phyloP scores from a whole-genome alignment of 78 protist genomes.

The Kipferlia bialata region DNA sequence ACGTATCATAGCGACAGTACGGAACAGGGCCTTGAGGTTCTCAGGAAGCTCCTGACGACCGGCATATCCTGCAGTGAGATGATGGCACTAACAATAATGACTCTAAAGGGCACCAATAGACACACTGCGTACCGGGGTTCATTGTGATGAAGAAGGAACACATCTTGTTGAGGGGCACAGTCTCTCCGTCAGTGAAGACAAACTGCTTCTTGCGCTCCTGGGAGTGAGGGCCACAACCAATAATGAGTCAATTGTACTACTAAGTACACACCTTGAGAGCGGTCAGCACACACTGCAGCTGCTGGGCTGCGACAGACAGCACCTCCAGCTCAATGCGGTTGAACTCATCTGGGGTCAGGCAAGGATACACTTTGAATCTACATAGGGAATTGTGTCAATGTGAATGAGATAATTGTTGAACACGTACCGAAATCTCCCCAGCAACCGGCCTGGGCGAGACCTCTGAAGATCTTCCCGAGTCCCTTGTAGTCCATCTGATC shows the following conservation, averaged over 20 bases:
- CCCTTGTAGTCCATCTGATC: constrained; percentile 56
- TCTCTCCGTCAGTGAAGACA: constrained; percentile 51
- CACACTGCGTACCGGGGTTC: constrained; percentile 86
- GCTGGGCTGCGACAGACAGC: constrained; percentile 77
- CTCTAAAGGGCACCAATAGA: too few species aligned
- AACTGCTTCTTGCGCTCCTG: constrained; percentile 35
- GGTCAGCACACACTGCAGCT: constrained; percentile 42
- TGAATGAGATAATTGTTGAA: background rate
- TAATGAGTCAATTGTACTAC: too few species aligned
- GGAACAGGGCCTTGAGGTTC: constrained; percentile 67
- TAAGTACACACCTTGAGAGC: too few species aligned
- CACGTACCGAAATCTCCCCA: constrained; percentile 54
- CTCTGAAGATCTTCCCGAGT: constrained; percentile 61
- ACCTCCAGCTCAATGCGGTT: constrained; percentile 56
- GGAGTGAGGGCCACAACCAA: too few species aligned
- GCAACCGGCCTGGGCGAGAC: constrained; percentile 62
- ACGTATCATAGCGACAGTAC: constrained; percentile 78
- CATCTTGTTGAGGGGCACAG: constrained; percentile 21
- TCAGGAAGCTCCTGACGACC: constrained; percentile 87
- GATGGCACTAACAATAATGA: too few species aligned
- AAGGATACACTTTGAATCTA: too few species aligned
- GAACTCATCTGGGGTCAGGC: too few species aligned
- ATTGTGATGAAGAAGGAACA: constrained; percentile 68
- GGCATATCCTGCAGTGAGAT: too few species aligned
- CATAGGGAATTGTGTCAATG: too few species aligned